These are phyloP conservation scores for Apiotrichum akiyoshidainum DNA, from an alignment of 1,284 basidiomycete species.

Conservation along the genomic window DNA sequence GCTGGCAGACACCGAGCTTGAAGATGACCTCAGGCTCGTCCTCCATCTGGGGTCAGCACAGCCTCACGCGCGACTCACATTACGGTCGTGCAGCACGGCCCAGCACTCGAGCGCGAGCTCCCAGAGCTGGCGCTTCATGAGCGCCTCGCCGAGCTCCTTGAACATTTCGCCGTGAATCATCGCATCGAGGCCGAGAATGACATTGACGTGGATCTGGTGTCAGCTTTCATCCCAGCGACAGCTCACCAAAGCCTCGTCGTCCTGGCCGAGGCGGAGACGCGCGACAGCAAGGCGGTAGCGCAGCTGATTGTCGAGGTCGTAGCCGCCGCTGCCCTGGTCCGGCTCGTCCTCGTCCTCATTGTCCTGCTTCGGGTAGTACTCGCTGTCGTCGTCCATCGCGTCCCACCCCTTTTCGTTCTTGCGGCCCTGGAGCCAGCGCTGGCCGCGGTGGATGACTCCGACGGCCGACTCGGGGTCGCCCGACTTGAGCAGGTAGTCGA, in stretches of 20 bases:
- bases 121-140: conserved; percentile 70
- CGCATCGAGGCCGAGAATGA: conserved; percentile 68
- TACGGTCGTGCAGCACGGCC: conserved; percentile 66
- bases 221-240: background rate
- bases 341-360: conserved; percentile 41
- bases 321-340: conserved; percentile 44
- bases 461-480: conserved; percentile 69
- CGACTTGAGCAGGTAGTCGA: conserved; percentile 74
- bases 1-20: conserved; percentile 68
- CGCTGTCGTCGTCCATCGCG: conserved; percentile 75
- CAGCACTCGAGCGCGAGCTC: conserved; percentile 74
- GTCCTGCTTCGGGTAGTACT: conserved; percentile 61
- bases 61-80: conserved; percentile 5
- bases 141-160: conserved; percentile 77
- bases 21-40: conserved; percentile 32
- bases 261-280: conserved; percentile 73
- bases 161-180: conserved; percentile 73
- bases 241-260: conserved; percentile 74
- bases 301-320: conserved; percentile 72
- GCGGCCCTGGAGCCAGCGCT: conserved; percentile 84
- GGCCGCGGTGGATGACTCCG: conserved; percentile 68
- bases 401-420: conserved; percentile 72
- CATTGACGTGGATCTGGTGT: conserved; percentile 66
- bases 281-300: conserved; percentile 82
- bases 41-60: conserved; percentile 5